These are phyloP conservation scores for Graphiopsis chlorocephala DNA, from an alignment of 2,329 filamentous ascomycete genomes.

Conservation along the genomic window DNA sequence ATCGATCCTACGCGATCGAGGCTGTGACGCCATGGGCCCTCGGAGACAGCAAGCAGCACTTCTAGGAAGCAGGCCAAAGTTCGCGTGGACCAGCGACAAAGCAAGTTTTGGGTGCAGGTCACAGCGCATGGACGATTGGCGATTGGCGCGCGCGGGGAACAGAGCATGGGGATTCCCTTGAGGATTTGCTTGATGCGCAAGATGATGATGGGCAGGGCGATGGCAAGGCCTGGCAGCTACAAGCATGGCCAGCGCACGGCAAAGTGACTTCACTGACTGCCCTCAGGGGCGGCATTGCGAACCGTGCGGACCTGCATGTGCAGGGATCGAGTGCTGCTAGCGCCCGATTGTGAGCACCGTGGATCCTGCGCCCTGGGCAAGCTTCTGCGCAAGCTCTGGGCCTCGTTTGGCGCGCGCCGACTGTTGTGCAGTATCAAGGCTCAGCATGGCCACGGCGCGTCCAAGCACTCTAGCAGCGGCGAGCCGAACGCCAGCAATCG, in stretches of 20 bases:
- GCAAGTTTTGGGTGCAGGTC: slow-evolving; percentile 13
- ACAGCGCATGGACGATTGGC: background rate
- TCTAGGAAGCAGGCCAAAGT: background rate
- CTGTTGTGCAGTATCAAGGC: background rate
- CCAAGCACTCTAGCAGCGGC: slow-evolving; percentile 2
- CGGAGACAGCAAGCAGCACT: background rate
- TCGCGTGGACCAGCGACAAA: slow-evolving; percentile 2
- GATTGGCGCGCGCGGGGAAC: slow-evolving; percentile 12
- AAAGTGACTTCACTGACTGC: slow-evolving; percentile 5
- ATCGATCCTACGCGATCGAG: background rate
- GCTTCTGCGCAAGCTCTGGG: slow-evolving; percentile 2
- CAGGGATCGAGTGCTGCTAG: background rate
- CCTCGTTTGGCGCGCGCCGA: background rate
- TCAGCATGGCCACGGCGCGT: background rate
- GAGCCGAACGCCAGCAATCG: background rate
- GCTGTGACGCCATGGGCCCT: slow-evolving; percentile 7
- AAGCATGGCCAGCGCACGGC: background rate
- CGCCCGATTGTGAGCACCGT: background rate
- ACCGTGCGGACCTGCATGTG: slow-evolving; percentile 3
- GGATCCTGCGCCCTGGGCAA: background rate
- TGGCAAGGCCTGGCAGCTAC: background rate
- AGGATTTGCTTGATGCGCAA: background rate
- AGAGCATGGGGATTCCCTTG: background rate
- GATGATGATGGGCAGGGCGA: background rate
- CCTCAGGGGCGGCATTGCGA: background rate